Percentiles rank a stretch among this genome's conserved stretches.
phyloP scores from a whole-genome alignment of 2,329 filamentous ascomycete species.

The Xylariaceae sp. region DNA sequence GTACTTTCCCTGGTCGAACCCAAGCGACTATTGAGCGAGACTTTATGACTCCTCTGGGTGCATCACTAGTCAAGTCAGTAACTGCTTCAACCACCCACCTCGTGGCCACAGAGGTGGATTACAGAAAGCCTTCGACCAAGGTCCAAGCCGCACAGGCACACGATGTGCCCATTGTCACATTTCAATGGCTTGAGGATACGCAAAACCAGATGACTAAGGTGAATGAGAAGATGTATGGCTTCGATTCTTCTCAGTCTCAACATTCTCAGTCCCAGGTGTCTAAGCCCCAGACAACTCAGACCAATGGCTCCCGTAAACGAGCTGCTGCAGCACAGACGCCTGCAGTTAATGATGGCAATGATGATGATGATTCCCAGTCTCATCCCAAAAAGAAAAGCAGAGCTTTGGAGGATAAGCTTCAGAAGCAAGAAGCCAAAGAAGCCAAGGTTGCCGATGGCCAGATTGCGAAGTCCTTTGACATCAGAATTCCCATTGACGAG shows the following conservation, averaged over 20 bases:
- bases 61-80: constrained; percentile 49
- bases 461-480: constrained; percentile 49
- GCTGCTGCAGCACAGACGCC: constrained; percentile 17
- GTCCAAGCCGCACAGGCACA: constrained; percentile 51
- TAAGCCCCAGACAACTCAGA: not conserved
- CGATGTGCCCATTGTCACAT: constrained; percentile 56
- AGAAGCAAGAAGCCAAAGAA: constrained; percentile 17
- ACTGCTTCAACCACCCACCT: constrained; percentile 58
- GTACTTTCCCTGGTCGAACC: constrained; percentile 57
- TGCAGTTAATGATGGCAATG: constrained; percentile 27
- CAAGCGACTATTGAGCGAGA: constrained; percentile 51
- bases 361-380: constrained; percentile 31
- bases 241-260: constrained; percentile 18
- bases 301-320: constrained; percentile 30
- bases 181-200: constrained; percentile 66
- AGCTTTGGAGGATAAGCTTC: constrained; percentile 26
- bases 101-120: constrained; percentile 57
- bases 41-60: constrained; percentile 53
- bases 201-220: constrained; percentile 45
- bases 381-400: constrained; percentile 40
- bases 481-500: constrained; percentile 56
- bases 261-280: constrained; percentile 1
- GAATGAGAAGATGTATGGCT: constrained; percentile 37
- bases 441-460: constrained; percentile 45
- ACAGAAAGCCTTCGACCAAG: constrained; percentile 53